A percentile compares a stretch with the other conserved stretches of the same genome.
phyloP scores from a whole-genome alignment of 2,329 filamentous ascomycete genomes.

The Neonectria ditissima region DNA sequence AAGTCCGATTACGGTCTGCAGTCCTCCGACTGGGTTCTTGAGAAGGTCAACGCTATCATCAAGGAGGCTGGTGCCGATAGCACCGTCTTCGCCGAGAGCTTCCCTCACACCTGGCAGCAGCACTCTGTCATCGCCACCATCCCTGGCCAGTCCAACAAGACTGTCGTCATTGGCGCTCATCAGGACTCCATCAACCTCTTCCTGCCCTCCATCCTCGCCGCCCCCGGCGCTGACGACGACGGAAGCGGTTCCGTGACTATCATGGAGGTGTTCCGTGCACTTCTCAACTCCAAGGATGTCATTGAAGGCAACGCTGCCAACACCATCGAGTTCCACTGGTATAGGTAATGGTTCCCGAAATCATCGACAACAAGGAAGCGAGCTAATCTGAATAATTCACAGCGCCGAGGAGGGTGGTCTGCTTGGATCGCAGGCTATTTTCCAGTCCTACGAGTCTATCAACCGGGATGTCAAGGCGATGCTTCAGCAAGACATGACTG shows the following conservation, averaged over 20 bases:
- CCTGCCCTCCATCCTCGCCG: slow-evolving; percentile 83
- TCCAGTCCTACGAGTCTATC: slow-evolving; percentile 80
- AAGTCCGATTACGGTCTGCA: slow-evolving; percentile 82
- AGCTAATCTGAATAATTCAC: slow-evolving; percentile 31
- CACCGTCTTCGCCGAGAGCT: slow-evolving; percentile 77
- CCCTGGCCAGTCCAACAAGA: slow-evolving; percentile 85
- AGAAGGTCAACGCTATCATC: slow-evolving; percentile 79
- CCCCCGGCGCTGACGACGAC: slow-evolving; percentile 95
- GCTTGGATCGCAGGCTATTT: slow-evolving; percentile 90
- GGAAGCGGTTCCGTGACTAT: slow-evolving; percentile 95
- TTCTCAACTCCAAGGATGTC: slow-evolving; percentile 80
- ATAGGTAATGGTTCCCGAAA: slow-evolving; percentile 50
- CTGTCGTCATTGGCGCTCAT: slow-evolving; percentile 90
- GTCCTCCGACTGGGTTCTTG: slow-evolving; percentile 88
- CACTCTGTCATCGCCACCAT: slow-evolving; percentile 92
- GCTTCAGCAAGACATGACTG: slow-evolving; percentile 99
- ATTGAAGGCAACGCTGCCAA: slow-evolving; percentile 79
- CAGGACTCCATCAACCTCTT: slow-evolving; percentile 97
- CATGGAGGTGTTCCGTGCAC: slow-evolving; percentile 86
- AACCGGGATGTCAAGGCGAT: slow-evolving; percentile 88
- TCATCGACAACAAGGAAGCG: not conserved
- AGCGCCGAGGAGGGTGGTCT: slow-evolving; percentile 90
- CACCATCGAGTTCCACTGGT: slow-evolving; percentile 97
- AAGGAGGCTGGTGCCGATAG: slow-evolving; percentile 76
- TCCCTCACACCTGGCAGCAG: slow-evolving; percentile 88